These are phyloP conservation scores for Psilocybe subaeruginosa DNA, from an alignment of 768 basidiomycete species.

Conservation along the genomic window DNA sequence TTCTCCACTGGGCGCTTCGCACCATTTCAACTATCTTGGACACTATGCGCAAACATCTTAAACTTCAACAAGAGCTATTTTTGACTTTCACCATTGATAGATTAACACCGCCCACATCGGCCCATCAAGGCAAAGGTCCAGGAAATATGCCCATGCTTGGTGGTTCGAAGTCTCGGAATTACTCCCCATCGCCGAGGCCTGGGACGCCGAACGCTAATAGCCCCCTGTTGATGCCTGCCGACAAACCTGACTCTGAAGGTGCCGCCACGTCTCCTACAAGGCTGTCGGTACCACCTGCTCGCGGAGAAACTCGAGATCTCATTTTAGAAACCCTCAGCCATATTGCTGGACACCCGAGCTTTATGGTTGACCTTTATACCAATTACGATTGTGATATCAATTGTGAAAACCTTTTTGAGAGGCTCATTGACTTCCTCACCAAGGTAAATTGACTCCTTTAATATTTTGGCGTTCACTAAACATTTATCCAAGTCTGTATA, in stretches of 20 bases:
- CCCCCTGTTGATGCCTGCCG: constrained; percentile 38
- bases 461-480: not conserved
- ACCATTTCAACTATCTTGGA: constrained; percentile 88
- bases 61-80: constrained; percentile 95
- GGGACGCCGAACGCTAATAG: constrained; percentile 50
- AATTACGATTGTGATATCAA: constrained; percentile 99
- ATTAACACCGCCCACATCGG: constrained; percentile 61
- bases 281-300: constrained; percentile 71
- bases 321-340: constrained; percentile 87
- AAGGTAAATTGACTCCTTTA: constrained; percentile 51
- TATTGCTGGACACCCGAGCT: constrained; percentile 80
- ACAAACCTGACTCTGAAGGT: constrained; percentile 43
- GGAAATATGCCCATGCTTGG: constrained; percentile 18
- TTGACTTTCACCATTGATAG: constrained; percentile 93
- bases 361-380: constrained; percentile 94
- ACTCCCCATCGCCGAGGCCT: constrained; percentile 51
- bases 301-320: constrained; percentile 86
- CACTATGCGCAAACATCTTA: constrained; percentile 83
- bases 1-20: constrained; percentile 82
- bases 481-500: constrained; percentile 69
- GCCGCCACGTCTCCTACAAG: constrained; percentile 50
- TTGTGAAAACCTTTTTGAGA: constrained; percentile 94
- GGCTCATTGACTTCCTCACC: constrained; percentile 84
- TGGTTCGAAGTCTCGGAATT: constrained; percentile 35
- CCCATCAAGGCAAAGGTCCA: constrained; percentile 26